A percentile compares a stretch with the other conserved stretches of the same genome.
Evolutionary conservation across 441 rosid species (phyloP).

Genomic region (Pelargonium fulgidum): DNA sequence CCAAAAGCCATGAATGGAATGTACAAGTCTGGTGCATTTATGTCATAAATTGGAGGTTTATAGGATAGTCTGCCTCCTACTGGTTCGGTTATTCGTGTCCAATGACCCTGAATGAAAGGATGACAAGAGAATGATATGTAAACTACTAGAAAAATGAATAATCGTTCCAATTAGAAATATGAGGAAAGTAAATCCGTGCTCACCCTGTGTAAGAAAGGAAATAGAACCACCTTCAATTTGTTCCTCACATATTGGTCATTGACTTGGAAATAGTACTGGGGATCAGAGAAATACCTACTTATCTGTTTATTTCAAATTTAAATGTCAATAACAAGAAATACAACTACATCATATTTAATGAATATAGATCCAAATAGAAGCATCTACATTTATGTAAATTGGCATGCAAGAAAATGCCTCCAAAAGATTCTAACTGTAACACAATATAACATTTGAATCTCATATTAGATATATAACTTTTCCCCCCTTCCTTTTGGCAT

Average conservation of each 20-base stretch:
- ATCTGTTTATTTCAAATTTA: slow-evolving; percentile 44
- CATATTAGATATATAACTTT: neutral
- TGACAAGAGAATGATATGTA: slow-evolving; percentile 18
- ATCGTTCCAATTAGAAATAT: slow-evolving; percentile 1
- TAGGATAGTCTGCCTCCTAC: slow-evolving; percentile 95
- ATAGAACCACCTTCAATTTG: slow-evolving; percentile 79
- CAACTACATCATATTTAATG: slow-evolving; percentile 3
- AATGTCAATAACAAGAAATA: neutral
- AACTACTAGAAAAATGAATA: slow-evolving; percentile 9
- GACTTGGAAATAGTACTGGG: slow-evolving; percentile 95
- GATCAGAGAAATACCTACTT: slow-evolving; percentile 81
- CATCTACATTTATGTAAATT: neutral
- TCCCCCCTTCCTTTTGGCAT: neutral
- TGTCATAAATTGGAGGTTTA: slow-evolving; percentile 81
- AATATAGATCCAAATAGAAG: neutral
- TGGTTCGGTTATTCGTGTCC: slow-evolving; percentile 90
- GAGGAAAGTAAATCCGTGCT: slow-evolving; percentile 16
- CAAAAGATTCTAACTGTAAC: neutral
- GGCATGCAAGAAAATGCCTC: too few species aligned
- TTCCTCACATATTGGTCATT: slow-evolving; percentile 91
- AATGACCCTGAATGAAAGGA: slow-evolving; percentile 59
- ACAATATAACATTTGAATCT: neutral
- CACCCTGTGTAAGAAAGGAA: slow-evolving; percentile 90
- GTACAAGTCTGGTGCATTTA: slow-evolving; percentile 91
- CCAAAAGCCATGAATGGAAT: slow-evolving; percentile 96